Evolutionary conservation across 257 asterid species (phyloP), one percentile per base, ranked within the genome.

Genomic region (Ilex asprella): DNA sequence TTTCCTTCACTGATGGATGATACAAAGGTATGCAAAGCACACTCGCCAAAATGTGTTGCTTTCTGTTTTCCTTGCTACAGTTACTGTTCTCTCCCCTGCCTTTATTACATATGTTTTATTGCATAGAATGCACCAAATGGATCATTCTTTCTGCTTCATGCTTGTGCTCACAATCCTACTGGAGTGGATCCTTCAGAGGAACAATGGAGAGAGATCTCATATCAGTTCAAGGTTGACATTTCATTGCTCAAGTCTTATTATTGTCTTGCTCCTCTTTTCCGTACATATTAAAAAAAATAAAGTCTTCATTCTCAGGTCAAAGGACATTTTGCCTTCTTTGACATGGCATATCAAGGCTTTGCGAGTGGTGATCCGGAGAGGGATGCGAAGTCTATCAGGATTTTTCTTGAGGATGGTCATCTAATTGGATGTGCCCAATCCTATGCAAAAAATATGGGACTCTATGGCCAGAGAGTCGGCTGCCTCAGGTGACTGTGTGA

Each of bases 341-440:
- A 93, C 79, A 93, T 93, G 99, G 99, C 99, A 60, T 93, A 93
- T 79, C 99, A 93, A 89, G 99, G 99, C 59, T 93, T 93, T 83
- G 97, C 99, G 9, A 93, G 96, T 41, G 99, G 97, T 64, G 86
- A 87, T 84, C 95, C 97, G 27, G 99, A 89, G 81, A 87, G 83
- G 61, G 99, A 93, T 82, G 97, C 97, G 21, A 85, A 71, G 61
- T 83, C 99, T 32, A 93, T 93, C 77, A 76, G 95, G 52, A 93
- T 93, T 70, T 93, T 93, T 69, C 89, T 93, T 2, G 96, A 87
- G 76, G 99, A 89, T 67, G 99, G 97, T 69, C 99, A 93, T 71
- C 66, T 73, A 63, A 89, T 93, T 70, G 99, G 96, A 67, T 93
- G 99, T 77, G 82, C 97, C 15, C 99, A 93, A 59, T 93, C 99